Conservation (phyloP, 345 rosid species). For the Pelargonium nanum region DNA sequence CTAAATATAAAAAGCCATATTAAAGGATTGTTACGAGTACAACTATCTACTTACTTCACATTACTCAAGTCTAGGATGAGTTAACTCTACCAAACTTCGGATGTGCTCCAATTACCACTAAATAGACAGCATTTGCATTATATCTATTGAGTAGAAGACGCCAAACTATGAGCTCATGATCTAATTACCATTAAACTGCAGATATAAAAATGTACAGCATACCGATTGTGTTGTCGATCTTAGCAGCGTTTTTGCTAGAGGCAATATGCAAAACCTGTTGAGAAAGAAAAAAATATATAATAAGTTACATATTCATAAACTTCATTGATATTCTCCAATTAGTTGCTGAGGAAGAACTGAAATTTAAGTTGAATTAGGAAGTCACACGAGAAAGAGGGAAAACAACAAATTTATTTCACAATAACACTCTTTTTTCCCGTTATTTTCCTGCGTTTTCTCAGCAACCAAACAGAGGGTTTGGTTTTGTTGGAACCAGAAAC, state of each 20-base stretch:
- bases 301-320: neutral
- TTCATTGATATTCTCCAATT: neutral
- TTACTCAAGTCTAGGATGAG: no score
- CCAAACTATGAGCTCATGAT: neutral
- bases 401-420: neutral
- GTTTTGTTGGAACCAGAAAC: neutral
- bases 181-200: neutral
- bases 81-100: no score
- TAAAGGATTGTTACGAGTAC: no score
- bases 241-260: constrained; percentile 34
- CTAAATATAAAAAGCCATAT: no score
- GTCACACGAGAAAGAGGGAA: no score
- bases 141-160: no score
- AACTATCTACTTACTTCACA: no score
- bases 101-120: no score
- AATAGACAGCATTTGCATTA: no score
- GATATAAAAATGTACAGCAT: constrained; percentile 4
- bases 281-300: neutral
- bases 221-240: constrained; percentile 41
- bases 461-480: neutral
- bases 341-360: neutral
- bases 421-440: neutral
- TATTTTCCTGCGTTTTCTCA: neutral
- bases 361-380: no score
- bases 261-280: constrained; percentile 58